Evolutionary conservation across 2,329 filamentous ascomycete species (phyloP).

Genomic region (Neurospora sp.): DNA sequence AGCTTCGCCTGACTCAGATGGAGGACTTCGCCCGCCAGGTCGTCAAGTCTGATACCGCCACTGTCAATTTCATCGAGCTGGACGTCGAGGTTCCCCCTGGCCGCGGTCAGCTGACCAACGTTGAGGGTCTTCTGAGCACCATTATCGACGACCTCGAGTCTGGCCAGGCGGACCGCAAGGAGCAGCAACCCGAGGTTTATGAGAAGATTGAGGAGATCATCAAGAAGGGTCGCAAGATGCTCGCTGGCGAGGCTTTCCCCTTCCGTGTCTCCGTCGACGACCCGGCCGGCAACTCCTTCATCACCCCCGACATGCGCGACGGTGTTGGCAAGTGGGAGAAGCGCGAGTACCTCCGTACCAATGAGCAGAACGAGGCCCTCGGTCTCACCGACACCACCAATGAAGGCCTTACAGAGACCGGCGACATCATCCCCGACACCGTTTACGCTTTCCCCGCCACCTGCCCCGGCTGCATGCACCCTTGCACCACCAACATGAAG

Average conservation of each 20-base stretch:
- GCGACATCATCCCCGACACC: slow-evolving; percentile 85
- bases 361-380: slow-evolving; percentile 78
- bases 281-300: slow-evolving; percentile 91
- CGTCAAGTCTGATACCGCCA: slow-evolving; percentile 82
- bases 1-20: slow-evolving; percentile 63
- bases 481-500: slow-evolving; percentile 92
- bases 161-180: slow-evolving; percentile 74
- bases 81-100: slow-evolving; percentile 90
- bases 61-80: slow-evolving; percentile 80
- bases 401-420: slow-evolving; percentile 38
- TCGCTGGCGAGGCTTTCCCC: slow-evolving; percentile 68
- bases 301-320: slow-evolving; percentile 75
- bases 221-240: slow-evolving; percentile 63
- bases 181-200: slow-evolving; percentile 67
- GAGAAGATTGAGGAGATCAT: slow-evolving; percentile 72
- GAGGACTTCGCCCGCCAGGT: slow-evolving; percentile 78
- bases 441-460: slow-evolving; percentile 87
- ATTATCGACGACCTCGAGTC: slow-evolving; percentile 72
- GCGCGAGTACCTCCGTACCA: slow-evolving; percentile 70
- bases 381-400: slow-evolving; percentile 61
- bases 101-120: slow-evolving; percentile 83
- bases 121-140: slow-evolving; percentile 76
- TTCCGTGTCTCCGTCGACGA: slow-evolving; percentile 87
- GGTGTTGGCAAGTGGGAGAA: slow-evolving; percentile 82
- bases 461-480: slow-evolving; percentile 82